These are phyloP conservation scores for Pestalotiopsis sp. DNA, from an alignment of 2,329 filamentous ascomycete species.

Conservation along the genomic window DNA sequence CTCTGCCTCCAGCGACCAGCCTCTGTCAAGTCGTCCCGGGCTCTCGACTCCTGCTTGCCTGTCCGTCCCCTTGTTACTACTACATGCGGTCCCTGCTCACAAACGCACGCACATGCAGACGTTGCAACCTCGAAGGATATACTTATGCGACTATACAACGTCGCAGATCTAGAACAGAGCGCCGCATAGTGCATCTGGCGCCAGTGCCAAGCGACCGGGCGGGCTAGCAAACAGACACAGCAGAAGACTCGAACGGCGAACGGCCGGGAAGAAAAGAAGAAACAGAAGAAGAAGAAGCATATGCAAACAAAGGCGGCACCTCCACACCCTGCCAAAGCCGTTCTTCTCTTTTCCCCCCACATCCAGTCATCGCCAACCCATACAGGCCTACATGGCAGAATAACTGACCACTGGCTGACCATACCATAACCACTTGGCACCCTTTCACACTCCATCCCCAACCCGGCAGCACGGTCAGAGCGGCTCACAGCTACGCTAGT, in stretches of 20 bases:
- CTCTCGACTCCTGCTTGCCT: neutral
- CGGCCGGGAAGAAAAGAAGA: neutral
- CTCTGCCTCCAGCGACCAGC: neutral
- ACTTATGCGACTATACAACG: no score
- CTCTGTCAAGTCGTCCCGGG: neutral
- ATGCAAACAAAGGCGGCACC: neutral
- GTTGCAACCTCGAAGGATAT: no score
- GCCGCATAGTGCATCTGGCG: no score
- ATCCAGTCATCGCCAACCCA: neutral
- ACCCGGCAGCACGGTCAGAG: constrained; percentile 26
- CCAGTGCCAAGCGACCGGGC: no score
- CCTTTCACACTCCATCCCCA: constrained; percentile 15
- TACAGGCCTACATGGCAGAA: neutral
- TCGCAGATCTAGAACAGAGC: no score
- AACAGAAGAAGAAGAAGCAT: neutral
- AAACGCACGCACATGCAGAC: no score
- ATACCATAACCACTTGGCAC: constrained; percentile 25
- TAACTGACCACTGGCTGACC: constrained; percentile 12
- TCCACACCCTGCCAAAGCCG: neutral
- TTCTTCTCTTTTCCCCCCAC: neutral
- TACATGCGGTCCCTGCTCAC: no score
- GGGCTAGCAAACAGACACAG: no score
- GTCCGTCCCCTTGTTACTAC: no score
- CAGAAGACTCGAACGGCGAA: no score
- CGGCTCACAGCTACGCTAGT: constrained; percentile 27